phyloP scores from a whole-genome alignment of 2,329 filamentous ascomycete genomes.

The Pyricularia pennisetigena region DNA sequence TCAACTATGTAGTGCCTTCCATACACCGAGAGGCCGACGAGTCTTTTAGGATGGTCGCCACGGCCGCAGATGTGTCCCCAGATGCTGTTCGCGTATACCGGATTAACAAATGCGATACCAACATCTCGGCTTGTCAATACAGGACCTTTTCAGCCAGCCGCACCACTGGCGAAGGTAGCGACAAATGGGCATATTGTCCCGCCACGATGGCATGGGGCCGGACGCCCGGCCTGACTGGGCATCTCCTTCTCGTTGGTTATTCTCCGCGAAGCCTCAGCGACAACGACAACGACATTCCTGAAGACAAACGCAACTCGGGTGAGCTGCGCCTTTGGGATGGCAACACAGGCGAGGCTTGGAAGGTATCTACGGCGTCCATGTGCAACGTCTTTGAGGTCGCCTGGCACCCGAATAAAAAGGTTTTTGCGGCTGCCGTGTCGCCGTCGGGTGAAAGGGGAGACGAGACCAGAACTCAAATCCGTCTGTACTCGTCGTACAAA shows the following conservation, averaged over 20 bases:
- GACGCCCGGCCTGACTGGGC: slow-evolving; percentile 17
- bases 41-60: slow-evolving; percentile 36
- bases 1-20: slow-evolving; percentile 53
- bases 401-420: slow-evolving; percentile 47
- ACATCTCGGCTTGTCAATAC: slow-evolving; percentile 26
- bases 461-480: slow-evolving; percentile 43
- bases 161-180: slow-evolving; percentile 21
- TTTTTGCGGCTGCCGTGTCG: slow-evolving; percentile 49
- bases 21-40: slow-evolving; percentile 26
- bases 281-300: slow-evolving; percentile 48
- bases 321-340: slow-evolving; percentile 53
- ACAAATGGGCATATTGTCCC: slow-evolving; percentile 53
- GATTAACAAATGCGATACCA: slow-evolving; percentile 22
- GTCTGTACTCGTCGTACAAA: slow-evolving; percentile 32
- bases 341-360: slow-evolving; percentile 28
- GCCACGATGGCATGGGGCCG: slow-evolving; percentile 54
- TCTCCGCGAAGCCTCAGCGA: slow-evolving; percentile 44
- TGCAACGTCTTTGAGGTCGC: slow-evolving; percentile 56
- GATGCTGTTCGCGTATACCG: slow-evolving; percentile 49
- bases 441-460: slow-evolving; percentile 35
- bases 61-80: slow-evolving; percentile 44
- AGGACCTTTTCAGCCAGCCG: slow-evolving; percentile 30
- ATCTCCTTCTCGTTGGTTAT: slow-evolving; percentile 51
- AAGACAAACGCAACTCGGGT: slow-evolving; percentile 45
- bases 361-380: slow-evolving; percentile 38